Conservation (phyloP, 2,329 filamentous ascomycete genomes). For the Fusarium sp. region DNA sequence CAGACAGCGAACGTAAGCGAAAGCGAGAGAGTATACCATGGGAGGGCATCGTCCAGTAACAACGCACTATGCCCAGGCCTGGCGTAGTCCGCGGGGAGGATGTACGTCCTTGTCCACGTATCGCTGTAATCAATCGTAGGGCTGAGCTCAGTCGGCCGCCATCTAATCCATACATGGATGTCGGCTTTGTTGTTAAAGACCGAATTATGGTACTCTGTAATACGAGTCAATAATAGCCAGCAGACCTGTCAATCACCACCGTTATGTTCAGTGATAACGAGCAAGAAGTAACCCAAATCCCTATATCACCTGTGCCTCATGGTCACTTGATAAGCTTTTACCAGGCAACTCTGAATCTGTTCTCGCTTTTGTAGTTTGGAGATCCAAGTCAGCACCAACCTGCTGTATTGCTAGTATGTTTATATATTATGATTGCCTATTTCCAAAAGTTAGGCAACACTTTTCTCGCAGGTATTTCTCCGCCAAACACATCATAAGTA, state of each 20-base stretch:
- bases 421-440: slow-evolving; percentile 15
- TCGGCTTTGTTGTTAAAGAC: slow-evolving; percentile 14
- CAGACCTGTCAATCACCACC: slow-evolving; percentile 12
- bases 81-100: slow-evolving; percentile 2
- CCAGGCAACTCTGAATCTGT: slow-evolving; percentile 1
- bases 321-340: neutral
- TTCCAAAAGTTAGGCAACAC: slow-evolving; percentile 4
- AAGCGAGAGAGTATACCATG: slow-evolving; percentile 7
- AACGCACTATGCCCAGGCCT: neutral
- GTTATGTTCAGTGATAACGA: slow-evolving; percentile 2
- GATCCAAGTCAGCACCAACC: neutral
- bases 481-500: slow-evolving; percentile 1
- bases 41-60: slow-evolving; percentile 9
- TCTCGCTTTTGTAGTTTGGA: neutral
- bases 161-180: neutral
- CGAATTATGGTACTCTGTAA: slow-evolving; percentile 7
- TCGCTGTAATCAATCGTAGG: slow-evolving; percentile 24
- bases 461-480: slow-evolving; percentile 11
- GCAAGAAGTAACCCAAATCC: slow-evolving; percentile 24
- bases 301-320: neutral
- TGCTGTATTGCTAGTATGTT: slow-evolving; percentile 8
- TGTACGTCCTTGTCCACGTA: slow-evolving; percentile 23
- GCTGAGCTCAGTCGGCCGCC: slow-evolving; percentile 35
- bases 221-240: slow-evolving; percentile 22
- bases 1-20: neutral